phyloP scores from a whole-genome alignment of 371 early-diverging fungal species.

The Syncephalastrum contaminatum region DNA sequence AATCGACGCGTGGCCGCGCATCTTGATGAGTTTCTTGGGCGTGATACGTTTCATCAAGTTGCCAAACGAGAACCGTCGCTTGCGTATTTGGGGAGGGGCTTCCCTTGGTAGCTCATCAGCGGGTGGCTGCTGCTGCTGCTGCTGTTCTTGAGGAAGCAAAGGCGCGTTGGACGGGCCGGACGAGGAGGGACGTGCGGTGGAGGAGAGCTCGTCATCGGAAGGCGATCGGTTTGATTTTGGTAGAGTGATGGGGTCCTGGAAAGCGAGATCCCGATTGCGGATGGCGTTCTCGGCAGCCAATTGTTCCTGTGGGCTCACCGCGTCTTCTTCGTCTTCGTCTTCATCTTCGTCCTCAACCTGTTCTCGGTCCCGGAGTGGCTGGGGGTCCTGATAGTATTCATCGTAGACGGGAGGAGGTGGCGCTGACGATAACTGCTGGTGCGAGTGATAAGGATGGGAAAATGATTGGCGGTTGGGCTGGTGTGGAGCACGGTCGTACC shows the following conservation, averaged over 20 bases:
- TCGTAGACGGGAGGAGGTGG: neutral
- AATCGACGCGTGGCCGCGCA: too few relatives aligned
- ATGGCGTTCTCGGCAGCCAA: slow-evolving; percentile 11
- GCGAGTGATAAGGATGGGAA: neutral
- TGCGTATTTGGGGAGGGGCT: neutral
- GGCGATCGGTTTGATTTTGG: neutral
- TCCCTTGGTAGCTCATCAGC: neutral
- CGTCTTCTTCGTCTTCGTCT: slow-evolving; percentile 9
- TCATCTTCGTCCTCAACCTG: slow-evolving; percentile 3
- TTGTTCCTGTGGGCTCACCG: slow-evolving; percentile 3
- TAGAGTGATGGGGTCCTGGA: neutral
- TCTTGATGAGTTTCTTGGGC: too few relatives aligned
- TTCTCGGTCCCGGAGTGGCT: neutral
- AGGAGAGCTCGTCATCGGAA: neutral
- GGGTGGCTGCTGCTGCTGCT: neutral
- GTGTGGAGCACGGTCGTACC: too few relatives aligned
- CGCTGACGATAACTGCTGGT: neutral
- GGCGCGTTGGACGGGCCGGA: neutral
- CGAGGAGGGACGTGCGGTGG: neutral
- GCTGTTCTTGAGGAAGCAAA: neutral
- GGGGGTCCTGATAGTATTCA: too few relatives aligned
- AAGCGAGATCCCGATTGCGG: neutral
- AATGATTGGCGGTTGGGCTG: too few relatives aligned
- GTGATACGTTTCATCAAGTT: too few relatives aligned
- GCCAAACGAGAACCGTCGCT: too few relatives aligned